Conservation (phyloP, 140 eudicot genomes). For the Senecio squalidus region DNA sequence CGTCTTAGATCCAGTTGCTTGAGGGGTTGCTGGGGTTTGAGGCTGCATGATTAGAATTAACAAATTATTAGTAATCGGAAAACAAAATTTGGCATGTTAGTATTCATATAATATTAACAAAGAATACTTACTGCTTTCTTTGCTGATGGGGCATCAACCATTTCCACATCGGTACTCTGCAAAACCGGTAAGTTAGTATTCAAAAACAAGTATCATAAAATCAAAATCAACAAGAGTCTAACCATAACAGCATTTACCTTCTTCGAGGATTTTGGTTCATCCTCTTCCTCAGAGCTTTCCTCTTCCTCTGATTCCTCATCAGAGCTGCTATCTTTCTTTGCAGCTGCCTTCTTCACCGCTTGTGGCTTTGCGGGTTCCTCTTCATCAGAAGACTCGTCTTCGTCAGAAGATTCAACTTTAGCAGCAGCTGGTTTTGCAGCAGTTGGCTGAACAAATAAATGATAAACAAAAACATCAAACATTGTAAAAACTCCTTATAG, state of each 20-base stretch:
- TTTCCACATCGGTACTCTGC: slow-evolving; percentile 55
- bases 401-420: slow-evolving; percentile 9
- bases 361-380: slow-evolving; percentile 39
- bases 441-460: too few relatives aligned
- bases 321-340: slow-evolving; percentile 31
- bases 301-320: slow-evolving; percentile 37
- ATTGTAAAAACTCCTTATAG: too few relatives aligned
- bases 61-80: background rate
- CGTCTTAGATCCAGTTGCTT: slow-evolving; percentile 61
- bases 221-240: background rate
- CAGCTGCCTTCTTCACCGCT: slow-evolving; percentile 14
- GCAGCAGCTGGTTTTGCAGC: slow-evolving; percentile 23
- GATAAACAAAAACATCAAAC: too few relatives aligned
- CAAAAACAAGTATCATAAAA: too few relatives aligned
- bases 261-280: slow-evolving; percentile 45
- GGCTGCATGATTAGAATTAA: slow-evolving; percentile 42
- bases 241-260: slow-evolving; percentile 18
- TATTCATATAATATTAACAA: too few relatives aligned
- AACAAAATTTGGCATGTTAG: background rate
- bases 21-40: slow-evolving; percentile 61
- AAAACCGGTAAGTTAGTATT: background rate
- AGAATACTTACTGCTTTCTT: slow-evolving; percentile 50
- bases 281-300: slow-evolving; percentile 45
- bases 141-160: slow-evolving; percentile 62
- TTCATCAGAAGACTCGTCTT: slow-evolving; percentile 10